phyloP scores from a whole-genome alignment of 176 grass and related monocot species.

The Poa annua region DNA sequence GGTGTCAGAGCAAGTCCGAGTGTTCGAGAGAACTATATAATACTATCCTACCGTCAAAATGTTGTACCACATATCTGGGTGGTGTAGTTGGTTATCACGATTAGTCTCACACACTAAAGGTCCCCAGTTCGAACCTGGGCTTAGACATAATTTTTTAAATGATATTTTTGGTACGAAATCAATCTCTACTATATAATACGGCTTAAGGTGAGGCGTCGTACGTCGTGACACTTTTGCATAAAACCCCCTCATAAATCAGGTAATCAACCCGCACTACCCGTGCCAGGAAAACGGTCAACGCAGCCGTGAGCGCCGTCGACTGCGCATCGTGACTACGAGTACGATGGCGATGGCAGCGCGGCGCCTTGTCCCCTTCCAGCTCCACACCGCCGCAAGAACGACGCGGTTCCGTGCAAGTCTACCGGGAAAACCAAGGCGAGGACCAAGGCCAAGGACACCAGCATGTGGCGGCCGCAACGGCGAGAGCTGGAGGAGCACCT shows the following conservation, averaged over 20 bases:
- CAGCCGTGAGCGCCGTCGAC: not conserved
- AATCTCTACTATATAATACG: no score
- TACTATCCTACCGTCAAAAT: no score
- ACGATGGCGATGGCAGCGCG: slow-evolving; percentile 47
- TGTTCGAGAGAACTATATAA: no score
- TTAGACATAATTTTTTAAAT: slow-evolving; percentile 20
- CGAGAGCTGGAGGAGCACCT: slow-evolving; percentile 46
- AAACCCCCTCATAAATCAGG: no score
- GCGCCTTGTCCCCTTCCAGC: slow-evolving; percentile 46
- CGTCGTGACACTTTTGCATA: no score
- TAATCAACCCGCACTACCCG: no score
- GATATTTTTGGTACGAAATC: no score
- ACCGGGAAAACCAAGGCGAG: slow-evolving; percentile 19
- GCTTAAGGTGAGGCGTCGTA: no score
- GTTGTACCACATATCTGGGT: no score
- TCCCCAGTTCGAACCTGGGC: slow-evolving; percentile 85
- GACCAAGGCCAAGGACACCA: slow-evolving; percentile 21
- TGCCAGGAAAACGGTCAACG: no score
- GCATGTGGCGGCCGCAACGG: slow-evolving; percentile 39
- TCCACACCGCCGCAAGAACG: slow-evolving; percentile 36
- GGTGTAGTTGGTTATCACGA: no score
- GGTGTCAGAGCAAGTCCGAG: no score
- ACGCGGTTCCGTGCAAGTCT: slow-evolving; percentile 35
- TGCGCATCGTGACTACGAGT: not conserved
- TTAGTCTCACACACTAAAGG: slow-evolving; percentile 38